Percentiles rank a stretch among this genome's conserved stretches.
These are phyloP conservation scores for Mucor plumbeus DNA, from an alignment of 371 early-diverging fungal species.

Conservation along the genomic window DNA sequence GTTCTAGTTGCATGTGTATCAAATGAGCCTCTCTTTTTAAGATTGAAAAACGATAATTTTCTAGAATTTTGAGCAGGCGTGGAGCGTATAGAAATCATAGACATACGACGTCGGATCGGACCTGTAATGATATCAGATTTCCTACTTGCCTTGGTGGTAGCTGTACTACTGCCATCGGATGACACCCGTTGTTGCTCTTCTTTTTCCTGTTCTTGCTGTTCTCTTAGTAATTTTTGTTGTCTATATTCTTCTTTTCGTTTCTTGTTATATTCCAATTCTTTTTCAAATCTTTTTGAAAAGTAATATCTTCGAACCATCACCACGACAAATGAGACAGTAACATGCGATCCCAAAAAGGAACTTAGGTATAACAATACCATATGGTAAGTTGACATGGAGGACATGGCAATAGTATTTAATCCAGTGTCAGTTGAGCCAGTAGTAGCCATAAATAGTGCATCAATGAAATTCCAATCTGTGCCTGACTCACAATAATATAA, in stretches of 20 bases:
- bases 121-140: slow-evolving; percentile 6
- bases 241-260: slow-evolving; percentile 33
- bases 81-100: slow-evolving; percentile 34
- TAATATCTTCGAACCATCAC: slow-evolving; percentile 47
- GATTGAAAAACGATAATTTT: slow-evolving; percentile 5
- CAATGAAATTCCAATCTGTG: slow-evolving; percentile 37
- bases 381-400: slow-evolving; percentile 41
- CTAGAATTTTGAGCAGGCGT: slow-evolving; percentile 17
- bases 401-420: slow-evolving; percentile 43
- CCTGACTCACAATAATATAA: slow-evolving; percentile 42
- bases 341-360: slow-evolving; percentile 39
- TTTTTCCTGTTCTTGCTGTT: slow-evolving; percentile 5
- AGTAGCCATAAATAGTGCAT: slow-evolving; percentile 43
- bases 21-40: background rate
- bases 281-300: slow-evolving; percentile 44
- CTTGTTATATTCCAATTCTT: slow-evolving; percentile 35
- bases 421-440: slow-evolving; percentile 44
- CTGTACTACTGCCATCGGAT: background rate
- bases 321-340: slow-evolving; percentile 35
- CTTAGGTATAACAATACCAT: slow-evolving; percentile 31
- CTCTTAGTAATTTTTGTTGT: slow-evolving; percentile 16
- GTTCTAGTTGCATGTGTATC: slow-evolving; percentile 9
- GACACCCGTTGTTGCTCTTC: slow-evolving; percentile 6
- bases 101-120: slow-evolving; percentile 34
- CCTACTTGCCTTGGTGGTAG: background rate